These are phyloP conservation scores for Coemansia sp. DNA, from an alignment of 192 early-diverging fungal genomes.

Conservation along the genomic window DNA sequence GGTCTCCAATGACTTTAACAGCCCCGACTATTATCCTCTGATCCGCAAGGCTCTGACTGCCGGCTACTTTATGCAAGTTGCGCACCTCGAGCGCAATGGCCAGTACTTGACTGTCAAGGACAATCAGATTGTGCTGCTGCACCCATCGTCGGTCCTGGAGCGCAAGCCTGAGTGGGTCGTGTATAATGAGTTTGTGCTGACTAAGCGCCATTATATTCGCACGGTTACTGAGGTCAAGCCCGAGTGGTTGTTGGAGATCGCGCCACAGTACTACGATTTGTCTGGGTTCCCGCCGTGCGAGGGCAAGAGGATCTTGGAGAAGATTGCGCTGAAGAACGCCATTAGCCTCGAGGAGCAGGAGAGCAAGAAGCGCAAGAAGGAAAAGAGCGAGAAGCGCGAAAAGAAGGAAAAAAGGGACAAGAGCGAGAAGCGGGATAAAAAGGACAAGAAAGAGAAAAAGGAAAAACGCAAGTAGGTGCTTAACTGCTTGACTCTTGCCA, in stretches of 20 bases:
- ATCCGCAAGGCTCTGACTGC: constrained; percentile 86
- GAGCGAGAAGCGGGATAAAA: constrained; percentile 51
- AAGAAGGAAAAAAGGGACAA: constrained; percentile 33
- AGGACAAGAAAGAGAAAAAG: constrained; percentile 34
- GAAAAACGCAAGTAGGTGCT: constrained; percentile 7
- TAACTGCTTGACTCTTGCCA: too few species aligned
- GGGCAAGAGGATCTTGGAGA: constrained; percentile 78
- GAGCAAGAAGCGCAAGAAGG: constrained; percentile 52
- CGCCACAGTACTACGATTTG: constrained; percentile 91
- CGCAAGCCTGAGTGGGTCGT: constrained; percentile 98
- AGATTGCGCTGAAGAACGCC: constrained; percentile 60
- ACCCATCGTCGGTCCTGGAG: constrained; percentile 85
- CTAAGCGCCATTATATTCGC: constrained; percentile 93
- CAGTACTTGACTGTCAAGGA: constrained; percentile 95
- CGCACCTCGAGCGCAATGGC: constrained; percentile 83
- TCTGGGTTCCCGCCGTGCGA: constrained; percentile 89
- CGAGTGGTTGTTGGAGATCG: constrained; percentile 80
- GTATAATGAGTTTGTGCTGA: constrained; percentile 99
- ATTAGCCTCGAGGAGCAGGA: constrained; percentile 43
- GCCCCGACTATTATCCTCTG: constrained; percentile 74
- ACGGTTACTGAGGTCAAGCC: constrained; percentile 85
- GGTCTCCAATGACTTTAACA: constrained; percentile 69
- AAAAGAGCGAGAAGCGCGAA: constrained; percentile 20
- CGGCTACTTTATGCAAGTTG: constrained; percentile 99
- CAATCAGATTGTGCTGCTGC: constrained; percentile 92